Evolutionary conservation across 805 yeast species (phyloP).

Genomic region (Candida golubevii): DNA sequence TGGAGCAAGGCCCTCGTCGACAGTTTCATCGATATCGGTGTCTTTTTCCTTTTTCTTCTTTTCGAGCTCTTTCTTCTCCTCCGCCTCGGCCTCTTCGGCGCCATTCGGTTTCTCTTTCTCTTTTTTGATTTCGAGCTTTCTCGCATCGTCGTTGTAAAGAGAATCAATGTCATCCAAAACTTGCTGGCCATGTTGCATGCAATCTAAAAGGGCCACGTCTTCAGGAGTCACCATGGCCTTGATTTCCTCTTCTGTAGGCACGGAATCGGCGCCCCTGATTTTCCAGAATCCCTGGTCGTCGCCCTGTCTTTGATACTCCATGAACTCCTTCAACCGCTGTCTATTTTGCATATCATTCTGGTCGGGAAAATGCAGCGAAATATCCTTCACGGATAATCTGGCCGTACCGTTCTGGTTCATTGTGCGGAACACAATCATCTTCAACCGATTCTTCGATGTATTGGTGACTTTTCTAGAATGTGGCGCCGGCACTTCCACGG

Average conservation of each 20-base stretch:
- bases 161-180: conserved; percentile 74
- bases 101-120: conserved; percentile 29
- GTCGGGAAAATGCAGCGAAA: conserved; percentile 90
- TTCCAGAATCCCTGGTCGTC: conserved; percentile 96
- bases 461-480: conserved; percentile 95
- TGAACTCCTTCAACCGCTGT: conserved; percentile 91
- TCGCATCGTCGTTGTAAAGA: conserved; percentile 36
- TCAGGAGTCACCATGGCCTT: conserved; percentile 88
- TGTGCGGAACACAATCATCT: conserved; percentile 89
- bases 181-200: conserved; percentile 94
- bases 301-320: conserved; percentile 95
- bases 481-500: conserved; percentile 94
- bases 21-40: conserved; percentile 44
- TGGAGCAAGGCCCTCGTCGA: conserved; percentile 84
- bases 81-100: conserved; percentile 23
- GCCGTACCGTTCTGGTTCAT: conserved; percentile 70
- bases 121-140: conserved; percentile 23
- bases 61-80: conserved; percentile 21
- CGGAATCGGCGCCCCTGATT: conserved; percentile 52
- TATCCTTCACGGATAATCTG: conserved; percentile 79
- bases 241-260: conserved; percentile 73
- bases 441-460: conserved; percentile 82
- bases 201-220: conserved; percentile 78
- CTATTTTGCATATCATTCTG: conserved; percentile 97
- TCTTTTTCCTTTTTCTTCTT: conserved; percentile 25